phyloP scores from a whole-genome alignment of 2,329 filamentous ascomycete species.

The Cryphonectria radicalis region DNA sequence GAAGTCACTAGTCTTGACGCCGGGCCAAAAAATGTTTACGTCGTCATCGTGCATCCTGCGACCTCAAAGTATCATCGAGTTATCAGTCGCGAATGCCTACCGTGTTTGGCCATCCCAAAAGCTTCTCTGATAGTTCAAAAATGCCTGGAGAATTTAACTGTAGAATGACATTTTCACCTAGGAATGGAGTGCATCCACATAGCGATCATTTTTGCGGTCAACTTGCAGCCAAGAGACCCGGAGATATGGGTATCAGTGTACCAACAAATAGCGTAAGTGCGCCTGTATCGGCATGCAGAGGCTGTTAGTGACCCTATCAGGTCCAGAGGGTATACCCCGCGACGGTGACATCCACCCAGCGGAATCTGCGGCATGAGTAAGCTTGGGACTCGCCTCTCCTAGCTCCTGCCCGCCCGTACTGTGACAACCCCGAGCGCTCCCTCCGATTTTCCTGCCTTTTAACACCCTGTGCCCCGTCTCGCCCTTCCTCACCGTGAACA shows the following conservation, averaged over 20 bases:
- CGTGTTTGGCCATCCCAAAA: not conserved
- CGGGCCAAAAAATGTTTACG: slow-evolving; percentile 7
- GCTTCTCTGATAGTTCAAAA: not conserved
- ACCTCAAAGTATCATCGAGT: not conserved
- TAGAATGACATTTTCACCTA: not conserved
- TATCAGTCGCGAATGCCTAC: not conserved
- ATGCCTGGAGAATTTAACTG: not conserved
- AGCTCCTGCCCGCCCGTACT: slow-evolving; percentile 19
- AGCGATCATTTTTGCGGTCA: not conserved
- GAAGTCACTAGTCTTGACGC: not conserved
- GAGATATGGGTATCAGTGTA: not conserved
- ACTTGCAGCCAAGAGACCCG: not conserved
- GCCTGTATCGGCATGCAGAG: not conserved
- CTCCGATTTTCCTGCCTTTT: slow-evolving; percentile 20
- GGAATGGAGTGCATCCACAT: no score
- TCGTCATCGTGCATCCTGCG: not conserved
- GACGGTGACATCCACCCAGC: slow-evolving; percentile 11
- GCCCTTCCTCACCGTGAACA: slow-evolving; percentile 19
- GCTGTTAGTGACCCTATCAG: not conserved
- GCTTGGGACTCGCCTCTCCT: slow-evolving; percentile 15
- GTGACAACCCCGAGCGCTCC: slow-evolving; percentile 27
- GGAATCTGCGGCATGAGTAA: slow-evolving; percentile 27
- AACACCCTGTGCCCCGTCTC: slow-evolving; percentile 19
- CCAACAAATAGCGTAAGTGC: not conserved
- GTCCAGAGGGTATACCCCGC: slow-evolving; percentile 21